Percentiles rank a stretch among this genome's conserved stretches.
phyloP scores from a whole-genome alignment of 345 rosid species.

The Eucalyptus rudis region DNA sequence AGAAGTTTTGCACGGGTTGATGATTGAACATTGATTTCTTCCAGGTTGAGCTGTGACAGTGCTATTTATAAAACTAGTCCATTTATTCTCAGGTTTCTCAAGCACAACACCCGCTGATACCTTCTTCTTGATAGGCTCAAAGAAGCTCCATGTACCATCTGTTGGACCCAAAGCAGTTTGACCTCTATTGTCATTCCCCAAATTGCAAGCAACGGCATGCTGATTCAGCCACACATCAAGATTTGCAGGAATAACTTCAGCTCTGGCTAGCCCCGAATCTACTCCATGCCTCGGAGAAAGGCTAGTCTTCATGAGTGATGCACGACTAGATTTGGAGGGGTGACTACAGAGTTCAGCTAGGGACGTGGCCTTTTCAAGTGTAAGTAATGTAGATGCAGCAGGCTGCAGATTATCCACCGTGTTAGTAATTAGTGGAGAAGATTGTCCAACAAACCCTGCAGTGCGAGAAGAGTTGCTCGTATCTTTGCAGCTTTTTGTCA shows the following conservation, averaged over 20 bases:
- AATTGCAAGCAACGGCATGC: constrained; percentile 15
- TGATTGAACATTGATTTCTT: background rate
- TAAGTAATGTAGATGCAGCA: constrained; percentile 1
- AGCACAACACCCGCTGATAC: constrained; percentile 4
- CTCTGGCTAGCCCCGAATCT: constrained; percentile 13
- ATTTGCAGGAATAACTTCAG: constrained; percentile 34
- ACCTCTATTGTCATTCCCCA: constrained; percentile 2
- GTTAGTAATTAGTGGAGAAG: constrained; percentile 3
- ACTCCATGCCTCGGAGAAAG: constrained; percentile 1
- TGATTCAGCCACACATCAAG: constrained; percentile 36
- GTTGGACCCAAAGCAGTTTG: background rate
- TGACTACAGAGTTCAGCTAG: background rate
- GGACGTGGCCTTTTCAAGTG: background rate
- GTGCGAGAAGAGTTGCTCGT: constrained; percentile 18
- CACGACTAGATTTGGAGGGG: background rate
- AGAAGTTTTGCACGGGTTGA: background rate
- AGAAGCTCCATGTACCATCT: background rate
- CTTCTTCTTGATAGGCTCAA: constrained; percentile 27
- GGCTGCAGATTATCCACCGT: constrained; percentile 2
- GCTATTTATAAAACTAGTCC: background rate
- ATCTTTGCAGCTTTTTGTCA: constrained; percentile 22
- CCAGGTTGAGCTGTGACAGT: background rate
- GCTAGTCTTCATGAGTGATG: background rate
- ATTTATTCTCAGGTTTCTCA: background rate
- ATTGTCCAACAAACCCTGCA: constrained; percentile 10